Base-by-base conservation (phyloP, 2,329 filamentous ascomycete genomes). In the Polytolypa hystricis region DNA sequence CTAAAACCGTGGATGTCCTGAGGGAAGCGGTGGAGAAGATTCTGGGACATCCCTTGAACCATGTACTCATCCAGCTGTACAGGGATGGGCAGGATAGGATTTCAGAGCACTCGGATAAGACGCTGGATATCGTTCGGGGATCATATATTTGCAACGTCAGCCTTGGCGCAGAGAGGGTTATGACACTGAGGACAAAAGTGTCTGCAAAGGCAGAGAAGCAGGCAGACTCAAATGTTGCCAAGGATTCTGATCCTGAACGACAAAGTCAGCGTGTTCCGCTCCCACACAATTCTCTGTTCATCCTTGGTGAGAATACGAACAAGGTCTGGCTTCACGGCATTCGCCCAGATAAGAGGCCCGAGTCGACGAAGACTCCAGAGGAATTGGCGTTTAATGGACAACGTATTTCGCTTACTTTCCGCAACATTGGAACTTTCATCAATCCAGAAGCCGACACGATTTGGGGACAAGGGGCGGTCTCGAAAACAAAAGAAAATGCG, bases 51-150 rank as follows among this genome's bases (percentile, higher is more conserved):
- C 65, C 74, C 1, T 62, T 98, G 28, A 98, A 98, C 51, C 91
- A 98, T 55, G 87, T 79, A 1, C 65, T 98, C 32, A 93, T 98
- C 30, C 91, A 98, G 53, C 74, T 86, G 40, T 98, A 98, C 53
- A 83, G 91, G n/a, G 72, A 73, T 47, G 84, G 89, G 2, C 77
- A 75, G 32, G 91, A 98, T 60, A 85, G 85, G 55, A 98, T 98
- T 43, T 91, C 84, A 1, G 91, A 98, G 55, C 91, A 98, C 54
- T 93, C 85, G 26, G 91, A 98, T 57, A 98, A 98, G 62, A 94
- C 89, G 0, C 67, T 98, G 16, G 91, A 98, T 55, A 91, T 98
- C 39, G 78, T 77, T 9, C 75, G 73, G 17, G 77, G 71, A 4
- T 91, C 83, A 16, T 87, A 71, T 41, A 93, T 98, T 47, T 85